A percentile compares a stretch with the other conserved stretches of the same genome.
Evolutionary conservation across 768 basidiomycete genomes (phyloP).

Genomic region (Clitopilus hobsonii): DNA sequence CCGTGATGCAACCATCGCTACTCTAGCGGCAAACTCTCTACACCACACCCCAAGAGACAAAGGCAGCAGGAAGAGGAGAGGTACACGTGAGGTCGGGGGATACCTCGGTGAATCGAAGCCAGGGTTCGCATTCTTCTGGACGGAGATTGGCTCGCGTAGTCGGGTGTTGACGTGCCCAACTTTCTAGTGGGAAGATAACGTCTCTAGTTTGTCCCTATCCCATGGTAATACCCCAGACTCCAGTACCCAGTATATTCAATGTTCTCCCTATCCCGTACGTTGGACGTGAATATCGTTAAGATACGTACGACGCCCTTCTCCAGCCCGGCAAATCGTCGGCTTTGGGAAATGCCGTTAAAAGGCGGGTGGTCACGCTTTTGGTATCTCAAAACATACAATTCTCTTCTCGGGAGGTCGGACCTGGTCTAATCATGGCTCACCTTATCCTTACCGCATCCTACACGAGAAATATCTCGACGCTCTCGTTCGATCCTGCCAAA

Average conservation of each 20-base stretch:
- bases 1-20: slow-evolving; percentile 5
- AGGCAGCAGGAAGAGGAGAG: not conserved
- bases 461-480: slow-evolving; percentile 55
- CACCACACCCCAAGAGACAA: not conserved
- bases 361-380: slow-evolving; percentile 8
- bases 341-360: slow-evolving; percentile 11
- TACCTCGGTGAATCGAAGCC: not conserved
- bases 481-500: slow-evolving; percentile 53
- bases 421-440: slow-evolving; percentile 33
- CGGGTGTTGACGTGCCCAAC: too few relatives aligned
- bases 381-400: too few relatives aligned
- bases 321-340: slow-evolving; percentile 13
- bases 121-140: not conserved
- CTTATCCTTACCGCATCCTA: slow-evolving; percentile 64
- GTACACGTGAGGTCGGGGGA: not conserved
- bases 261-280: too few relatives aligned
- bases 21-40: not conserved
- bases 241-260: not conserved
- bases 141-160: not conserved
- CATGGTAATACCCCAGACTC: not conserved
- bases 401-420: too few relatives aligned
- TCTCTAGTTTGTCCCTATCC: not conserved
- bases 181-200: not conserved
- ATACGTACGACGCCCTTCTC: not conserved
- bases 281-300: not conserved